A percentile compares a stretch with the other conserved stretches of the same genome.
phyloP scores from a whole-genome alignment of 2,329 filamentous ascomycete species.

The Tolypocladium endophyticum region DNA sequence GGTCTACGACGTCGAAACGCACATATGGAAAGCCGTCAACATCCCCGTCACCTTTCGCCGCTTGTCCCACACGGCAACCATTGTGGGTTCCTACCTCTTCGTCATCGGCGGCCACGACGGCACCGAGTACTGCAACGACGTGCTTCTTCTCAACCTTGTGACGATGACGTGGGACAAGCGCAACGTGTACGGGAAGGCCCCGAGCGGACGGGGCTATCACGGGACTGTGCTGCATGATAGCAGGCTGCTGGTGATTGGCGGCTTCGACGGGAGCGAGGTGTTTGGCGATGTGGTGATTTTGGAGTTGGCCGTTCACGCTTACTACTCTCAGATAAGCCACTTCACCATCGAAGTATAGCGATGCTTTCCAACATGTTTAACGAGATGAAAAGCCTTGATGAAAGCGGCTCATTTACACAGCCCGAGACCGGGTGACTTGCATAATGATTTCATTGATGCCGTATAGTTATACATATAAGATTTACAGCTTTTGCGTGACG shows the following conservation, averaged over 20 bases:
- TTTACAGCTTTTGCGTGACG: not conserved
- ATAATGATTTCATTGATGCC: not conserved
- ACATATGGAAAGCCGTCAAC: slow-evolving; percentile 46
- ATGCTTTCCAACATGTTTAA: not conserved
- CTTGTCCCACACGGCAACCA: slow-evolving; percentile 57
- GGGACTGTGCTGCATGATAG: slow-evolving; percentile 56
- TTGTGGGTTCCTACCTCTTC: slow-evolving; percentile 61
- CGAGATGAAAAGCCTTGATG: not conserved
- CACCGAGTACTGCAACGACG: slow-evolving; percentile 58
- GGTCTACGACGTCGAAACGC: slow-evolving; percentile 58
- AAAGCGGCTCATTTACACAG: not conserved
- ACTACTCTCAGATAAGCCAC: slow-evolving; percentile 65
- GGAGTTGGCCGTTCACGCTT: slow-evolving; percentile 59
- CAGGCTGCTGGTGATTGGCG: slow-evolving; percentile 52
- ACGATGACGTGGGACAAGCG: slow-evolving; percentile 66
- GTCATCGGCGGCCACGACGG: slow-evolving; percentile 62
- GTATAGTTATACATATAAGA: not conserved
- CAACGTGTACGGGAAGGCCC: slow-evolving; percentile 52
- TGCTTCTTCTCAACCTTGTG: slow-evolving; percentile 57
- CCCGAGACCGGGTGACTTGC: not conserved
- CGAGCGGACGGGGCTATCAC: slow-evolving; percentile 56
- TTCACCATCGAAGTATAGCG: slow-evolving; percentile 55
- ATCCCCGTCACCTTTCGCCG: slow-evolving; percentile 53
- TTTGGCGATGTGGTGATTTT: slow-evolving; percentile 59
- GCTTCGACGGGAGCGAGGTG: slow-evolving; percentile 57